phyloP scores from a whole-genome alignment of 768 basidiomycete genomes.

The Amanita jacksonii region DNA sequence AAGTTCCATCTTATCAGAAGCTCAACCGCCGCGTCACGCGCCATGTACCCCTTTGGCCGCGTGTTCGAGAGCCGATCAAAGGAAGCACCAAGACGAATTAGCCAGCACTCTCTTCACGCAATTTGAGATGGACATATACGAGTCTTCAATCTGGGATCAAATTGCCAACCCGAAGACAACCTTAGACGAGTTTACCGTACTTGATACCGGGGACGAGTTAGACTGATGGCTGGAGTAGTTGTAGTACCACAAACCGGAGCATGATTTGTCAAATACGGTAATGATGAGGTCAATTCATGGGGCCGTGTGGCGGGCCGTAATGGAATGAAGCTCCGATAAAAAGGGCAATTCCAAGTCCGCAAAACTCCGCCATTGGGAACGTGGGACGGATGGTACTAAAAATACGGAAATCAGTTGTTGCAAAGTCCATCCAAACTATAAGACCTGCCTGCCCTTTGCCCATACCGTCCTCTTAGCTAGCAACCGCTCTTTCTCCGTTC shows the following conservation, averaged over 20 bases:
- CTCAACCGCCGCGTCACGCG: constrained; percentile 3
- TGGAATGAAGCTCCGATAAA: neutral
- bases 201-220: no score
- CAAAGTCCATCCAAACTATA: constrained; percentile 9
- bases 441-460: constrained; percentile 16
- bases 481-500: constrained; percentile 20
- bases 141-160: neutral
- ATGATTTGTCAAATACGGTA: no score
- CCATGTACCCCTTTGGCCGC: neutral
- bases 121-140: neutral
- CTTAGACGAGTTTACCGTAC: no score
- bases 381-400: constrained; percentile 9
- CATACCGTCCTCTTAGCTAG: constrained; percentile 12
- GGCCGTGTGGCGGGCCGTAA: neutral
- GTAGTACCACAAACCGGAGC: no score
- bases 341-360: constrained; percentile 19
- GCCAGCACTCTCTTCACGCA: neutral
- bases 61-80: constrained; percentile 2
- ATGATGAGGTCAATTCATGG: neutral
- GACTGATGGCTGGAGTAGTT: no score
- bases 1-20: constrained; percentile 4
- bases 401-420: constrained; percentile 2
- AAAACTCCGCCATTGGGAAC: constrained; percentile 19
- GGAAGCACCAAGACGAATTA: neutral
- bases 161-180: neutral